Conservation (phyloP, 2,329 filamentous ascomycete genomes). For the Didymella pinodella region DNA sequence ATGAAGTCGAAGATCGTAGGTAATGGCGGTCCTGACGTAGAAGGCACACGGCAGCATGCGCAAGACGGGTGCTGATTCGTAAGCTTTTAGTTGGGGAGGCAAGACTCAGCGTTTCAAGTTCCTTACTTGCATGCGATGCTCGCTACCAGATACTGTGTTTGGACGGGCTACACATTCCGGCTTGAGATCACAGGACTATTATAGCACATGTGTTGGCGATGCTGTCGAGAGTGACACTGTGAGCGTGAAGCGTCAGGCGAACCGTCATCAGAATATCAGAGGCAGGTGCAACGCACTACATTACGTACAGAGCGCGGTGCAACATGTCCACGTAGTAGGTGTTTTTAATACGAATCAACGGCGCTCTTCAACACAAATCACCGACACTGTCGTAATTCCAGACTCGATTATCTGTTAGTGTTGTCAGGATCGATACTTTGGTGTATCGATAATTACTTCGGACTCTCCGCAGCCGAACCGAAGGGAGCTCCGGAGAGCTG, state of each 20-base stretch:
- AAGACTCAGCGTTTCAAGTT: conserved; percentile 40
- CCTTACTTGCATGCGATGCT: conserved; percentile 23
- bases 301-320: conserved; percentile 1
- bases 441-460: background rate
- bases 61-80: conserved; percentile 43
- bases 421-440: too few species aligned
- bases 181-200: too few species aligned
- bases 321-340: conserved; percentile 1
- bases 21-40: conserved; percentile 13
- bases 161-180: conserved; percentile 1
- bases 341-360: background rate
- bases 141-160: conserved; percentile 22
- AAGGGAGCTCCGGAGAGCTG: background rate
- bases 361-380: too few species aligned
- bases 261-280: background rate
- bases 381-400: too few species aligned
- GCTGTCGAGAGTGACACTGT: background rate
- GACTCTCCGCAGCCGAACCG: conserved; percentile 18
- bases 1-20: conserved; percentile 3
- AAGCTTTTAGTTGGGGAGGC: conserved; percentile 37
- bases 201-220: background rate
- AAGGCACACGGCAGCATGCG: conserved; percentile 9
- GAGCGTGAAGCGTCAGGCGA: background rate
- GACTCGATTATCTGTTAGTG: too few species aligned
- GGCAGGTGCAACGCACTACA: background rate